Base-by-base conservation (phyloP, 129 eudicot species). In the Heracleum sosnowskyi region DNA sequence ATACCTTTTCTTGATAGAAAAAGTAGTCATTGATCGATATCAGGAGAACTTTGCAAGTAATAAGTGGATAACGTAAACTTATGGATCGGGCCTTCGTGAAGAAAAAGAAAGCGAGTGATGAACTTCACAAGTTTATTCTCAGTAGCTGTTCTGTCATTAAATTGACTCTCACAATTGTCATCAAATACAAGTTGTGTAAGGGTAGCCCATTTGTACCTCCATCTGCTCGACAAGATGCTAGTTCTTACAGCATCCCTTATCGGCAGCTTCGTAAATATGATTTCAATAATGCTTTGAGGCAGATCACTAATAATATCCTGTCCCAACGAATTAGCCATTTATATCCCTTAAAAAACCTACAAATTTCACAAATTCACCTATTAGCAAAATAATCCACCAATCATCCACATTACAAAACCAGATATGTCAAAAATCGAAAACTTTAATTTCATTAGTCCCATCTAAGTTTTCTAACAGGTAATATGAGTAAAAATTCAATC, bases 71-170 rank as follows among this genome's bases (percentile, higher is more conserved):
- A 57, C 35, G 84, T 57, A 77, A 96, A 96, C 55, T 92, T 89
- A 82, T 96, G 87, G 55, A 96, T 90, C 7, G 99, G 97, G 34
- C 97, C 99, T 35, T 90, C 93, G 31, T 96, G 99, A 78, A 96
- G 97, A 69, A 96, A 86, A 81, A 96, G 91, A 81, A 81, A 84
- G 22, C 85, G 87, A 37, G 84, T 88, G 37, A 96, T 83, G 75
- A 96, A 96, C 66, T 84, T 89, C 6, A 84, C 83, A 40, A 96
- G 87, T 53, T 79, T 78, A 35, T 35, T 68, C 79, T 90, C 91
- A 29, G 85, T 83, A 73, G 86, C 37, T 5, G 84, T 29, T 81
- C 88, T 86, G 76, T 92, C 97, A 36, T 83, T 76, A 35, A 78
- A 81, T 6, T 74, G 73, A 20, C 79, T 41, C 29, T 81, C 91